Percentiles rank a stretch among this genome's conserved stretches.
Conservation (phyloP, 805 yeast genomes). For the Ogataea corticis region DNA sequence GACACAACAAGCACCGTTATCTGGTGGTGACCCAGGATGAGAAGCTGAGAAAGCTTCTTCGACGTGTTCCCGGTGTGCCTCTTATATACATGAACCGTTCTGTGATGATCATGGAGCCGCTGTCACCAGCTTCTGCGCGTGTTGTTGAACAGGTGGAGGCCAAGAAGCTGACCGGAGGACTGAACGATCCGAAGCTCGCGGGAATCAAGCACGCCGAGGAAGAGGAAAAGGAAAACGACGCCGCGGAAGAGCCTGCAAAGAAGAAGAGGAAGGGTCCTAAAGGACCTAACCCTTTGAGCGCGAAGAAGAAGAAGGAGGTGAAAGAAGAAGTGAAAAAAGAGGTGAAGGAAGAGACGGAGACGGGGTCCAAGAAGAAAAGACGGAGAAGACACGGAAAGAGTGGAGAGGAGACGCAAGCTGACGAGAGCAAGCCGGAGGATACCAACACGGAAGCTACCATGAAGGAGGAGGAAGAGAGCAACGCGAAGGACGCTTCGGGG, state of each 20-base stretch:
- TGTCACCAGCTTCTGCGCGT: slow-evolving; percentile 66
- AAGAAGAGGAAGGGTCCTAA: slow-evolving; percentile 70
- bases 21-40: slow-evolving; percentile 83
- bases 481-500: neutral
- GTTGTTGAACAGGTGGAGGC: slow-evolving; percentile 55
- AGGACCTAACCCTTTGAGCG: slow-evolving; percentile 88
- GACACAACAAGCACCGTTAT: slow-evolving; percentile 86
- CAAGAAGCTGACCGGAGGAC: slow-evolving; percentile 71
- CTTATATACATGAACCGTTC: slow-evolving; percentile 82
- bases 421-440: slow-evolving; percentile 19
- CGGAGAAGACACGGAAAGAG: slow-evolving; percentile 3
- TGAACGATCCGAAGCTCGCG: slow-evolving; percentile 61
- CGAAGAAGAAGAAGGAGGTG: slow-evolving; percentile 65
- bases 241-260: slow-evolving; percentile 21
- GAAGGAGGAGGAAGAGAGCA: neutral
- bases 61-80: slow-evolving; percentile 88
- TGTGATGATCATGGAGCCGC: slow-evolving; percentile 95
- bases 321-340: slow-evolving; percentile 16
- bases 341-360: slow-evolving; percentile 10
- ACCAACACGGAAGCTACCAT: slow-evolving; percentile 19
- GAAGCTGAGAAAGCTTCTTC: slow-evolving; percentile 62
- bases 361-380: slow-evolving; percentile 5
- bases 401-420: slow-evolving; percentile 19
- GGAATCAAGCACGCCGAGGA: slow-evolving; percentile 36
- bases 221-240: slow-evolving; percentile 20